Percentiles rank a stretch among this genome's conserved stretches.
Evolutionary conservation across 192 early-diverging fungal genomes (phyloP).

Genomic region (Lobosporangium transversale): DNA sequence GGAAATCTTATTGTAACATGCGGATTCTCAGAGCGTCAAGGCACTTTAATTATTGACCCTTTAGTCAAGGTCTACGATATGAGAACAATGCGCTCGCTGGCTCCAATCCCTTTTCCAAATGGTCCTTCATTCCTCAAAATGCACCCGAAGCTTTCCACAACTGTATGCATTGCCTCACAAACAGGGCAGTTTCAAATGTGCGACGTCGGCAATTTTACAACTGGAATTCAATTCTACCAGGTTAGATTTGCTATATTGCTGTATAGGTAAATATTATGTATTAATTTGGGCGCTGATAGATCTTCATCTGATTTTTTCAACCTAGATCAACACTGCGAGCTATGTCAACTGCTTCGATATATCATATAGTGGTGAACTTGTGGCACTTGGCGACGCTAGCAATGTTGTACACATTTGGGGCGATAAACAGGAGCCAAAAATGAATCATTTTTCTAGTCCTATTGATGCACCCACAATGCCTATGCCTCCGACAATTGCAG

Average conservation of each 20-base stretch:
- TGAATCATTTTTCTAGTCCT: conserved; percentile 72
- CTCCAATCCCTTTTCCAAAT: conserved; percentile 74
- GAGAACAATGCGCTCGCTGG: conserved; percentile 72
- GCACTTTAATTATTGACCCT: conserved; percentile 75
- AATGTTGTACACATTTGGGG: conserved; percentile 85
- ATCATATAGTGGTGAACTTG: conserved; percentile 78
- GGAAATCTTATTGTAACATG: conserved; percentile 80
- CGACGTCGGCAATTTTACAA: conserved; percentile 64
- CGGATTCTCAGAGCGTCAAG: conserved; percentile 73
- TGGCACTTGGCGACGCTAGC: conserved; percentile 80
- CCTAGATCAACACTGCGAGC: conserved; percentile 64
- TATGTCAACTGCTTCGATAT: conserved; percentile 80
- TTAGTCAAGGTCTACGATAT: conserved; percentile 88
- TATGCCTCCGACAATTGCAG: conserved; percentile 52
- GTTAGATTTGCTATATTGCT: not conserved
- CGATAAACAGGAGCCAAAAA: conserved; percentile 68
- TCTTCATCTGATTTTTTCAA: no score
- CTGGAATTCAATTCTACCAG: conserved; percentile 64
- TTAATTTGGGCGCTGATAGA: not conserved
- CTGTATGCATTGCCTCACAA: conserved; percentile 71
- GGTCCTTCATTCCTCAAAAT: conserved; percentile 76
- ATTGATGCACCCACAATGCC: conserved; percentile 62
- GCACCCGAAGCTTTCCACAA: conserved; percentile 74
- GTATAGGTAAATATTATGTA: conserved; percentile 35
- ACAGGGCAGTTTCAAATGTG: conserved; percentile 77